Conservation (phyloP, 176 grass and related monocot genomes). For the Carex myosuroides region DNA sequence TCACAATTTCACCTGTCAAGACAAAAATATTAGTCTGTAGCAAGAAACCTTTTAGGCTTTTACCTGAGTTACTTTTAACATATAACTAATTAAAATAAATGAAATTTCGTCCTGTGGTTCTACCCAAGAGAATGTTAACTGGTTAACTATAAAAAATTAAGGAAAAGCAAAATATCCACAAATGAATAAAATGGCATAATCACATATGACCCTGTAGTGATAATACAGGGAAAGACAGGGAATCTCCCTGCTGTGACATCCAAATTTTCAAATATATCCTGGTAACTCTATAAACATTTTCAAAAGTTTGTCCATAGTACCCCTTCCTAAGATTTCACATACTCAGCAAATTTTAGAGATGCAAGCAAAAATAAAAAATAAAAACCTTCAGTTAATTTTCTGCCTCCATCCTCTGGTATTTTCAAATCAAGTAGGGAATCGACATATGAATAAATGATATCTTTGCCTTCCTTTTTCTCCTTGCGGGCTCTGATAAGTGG, state of each 20-base stretch:
- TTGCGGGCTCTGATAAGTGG: constrained; percentile 25
- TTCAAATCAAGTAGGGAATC: constrained; percentile 21
- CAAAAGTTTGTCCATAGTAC: not conserved
- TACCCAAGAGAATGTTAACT: not conserved
- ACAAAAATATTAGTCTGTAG: not conserved
- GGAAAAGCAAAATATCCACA: not conserved
- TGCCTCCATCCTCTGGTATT: constrained; percentile 23
- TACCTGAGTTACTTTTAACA: not conserved
- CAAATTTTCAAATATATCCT: not conserved
- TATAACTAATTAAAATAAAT: not conserved
- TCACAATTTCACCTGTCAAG: constrained; percentile 24
- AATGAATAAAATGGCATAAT: not conserved
- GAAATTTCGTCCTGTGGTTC: not conserved
- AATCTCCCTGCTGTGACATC: too few relatives aligned
- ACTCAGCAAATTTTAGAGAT: not conserved
- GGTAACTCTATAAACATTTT: not conserved
- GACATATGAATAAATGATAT: constrained; percentile 21
- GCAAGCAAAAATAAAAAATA: not conserved
- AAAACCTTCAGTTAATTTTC: constrained; percentile 19
- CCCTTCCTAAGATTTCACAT: not conserved
- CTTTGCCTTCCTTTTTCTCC: constrained; percentile 11
- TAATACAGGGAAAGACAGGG: not conserved
- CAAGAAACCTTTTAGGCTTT: not conserved
- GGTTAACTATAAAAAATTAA: not conserved
- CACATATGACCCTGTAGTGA: not conserved